Base-by-base conservation (phyloP, 2,329 filamentous ascomycete genomes). In the Chaetomiaceae sp. region DNA sequence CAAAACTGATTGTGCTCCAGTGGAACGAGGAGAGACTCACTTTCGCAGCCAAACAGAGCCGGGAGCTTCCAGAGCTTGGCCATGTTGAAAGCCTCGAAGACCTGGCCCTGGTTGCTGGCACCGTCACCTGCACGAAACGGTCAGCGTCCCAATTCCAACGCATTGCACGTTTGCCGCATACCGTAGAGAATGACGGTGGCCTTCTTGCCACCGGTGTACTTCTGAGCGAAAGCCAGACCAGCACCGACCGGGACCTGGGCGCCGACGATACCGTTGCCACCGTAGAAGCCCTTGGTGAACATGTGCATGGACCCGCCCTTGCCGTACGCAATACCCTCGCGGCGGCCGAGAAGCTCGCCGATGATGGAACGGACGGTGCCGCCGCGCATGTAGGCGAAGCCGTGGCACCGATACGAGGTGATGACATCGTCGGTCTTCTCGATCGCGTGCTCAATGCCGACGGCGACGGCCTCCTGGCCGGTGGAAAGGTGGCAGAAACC, bases 221-320 rank as follows among this genome's bases (percentile, higher is more conserved):
- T 84, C 75, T 97, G 89, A 52, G 93, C 93, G 63, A 98, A 98
- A 53, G 89, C 93, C 58, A 98, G 82, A 65, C 93, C 93, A 55
- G 93, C 91, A 64, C 93, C 93, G 55, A 98, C 90, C 51, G 93
- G 93, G 37, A 98, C 93, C 76, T 98, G 93, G 55, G 93, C 93
- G 70, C 93, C 93, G 65, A 98, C 93, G 58, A 98, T 98, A 74
- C 93, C 93, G 75, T 98, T 98, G 62, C 93, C 93, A 63, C 93
- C 93, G 70, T 94, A 98, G 79, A 98, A 98, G 57, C 88, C 87
- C 71, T 89, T 90, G 61, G 89, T 76, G 75, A 98, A 98, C 93
- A 98, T 98, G 79, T 98, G 93, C 93, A 98, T 98, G 56, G 90
- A 96, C 57, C 93, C 93, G 69, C 93, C 93, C 82, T 98, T 98